These are phyloP conservation scores for Saturnispora besseyi DNA, from an alignment of 805 yeast species.

Conservation along the genomic window DNA sequence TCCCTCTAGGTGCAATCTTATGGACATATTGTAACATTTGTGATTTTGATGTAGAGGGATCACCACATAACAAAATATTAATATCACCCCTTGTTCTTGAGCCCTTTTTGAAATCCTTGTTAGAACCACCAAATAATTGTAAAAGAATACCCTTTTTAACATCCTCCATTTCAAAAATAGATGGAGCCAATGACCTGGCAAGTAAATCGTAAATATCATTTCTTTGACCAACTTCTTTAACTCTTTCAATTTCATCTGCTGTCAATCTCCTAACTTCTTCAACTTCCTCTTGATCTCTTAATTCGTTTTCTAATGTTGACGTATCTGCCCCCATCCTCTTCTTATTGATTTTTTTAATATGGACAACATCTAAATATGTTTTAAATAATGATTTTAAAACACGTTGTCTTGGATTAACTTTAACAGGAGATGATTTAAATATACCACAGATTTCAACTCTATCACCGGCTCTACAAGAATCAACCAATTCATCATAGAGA, in stretches of 20 bases:
- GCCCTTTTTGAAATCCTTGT: constrained; percentile 79
- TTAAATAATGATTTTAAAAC: constrained; percentile 78
- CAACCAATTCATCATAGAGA: constrained; percentile 93
- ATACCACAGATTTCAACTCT: constrained; percentile 93
- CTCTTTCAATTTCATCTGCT: constrained; percentile 58
- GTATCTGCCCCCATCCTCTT: constrained; percentile 74
- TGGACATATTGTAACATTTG: constrained; percentile 92
- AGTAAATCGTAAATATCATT: constrained; percentile 77
- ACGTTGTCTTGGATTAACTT: constrained; percentile 78
- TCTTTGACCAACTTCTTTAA: constrained; percentile 53
- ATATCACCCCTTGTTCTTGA: constrained; percentile 96
- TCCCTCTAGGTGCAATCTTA: constrained; percentile 95
- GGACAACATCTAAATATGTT: constrained; percentile 91
- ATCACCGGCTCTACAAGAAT: constrained; percentile 93
- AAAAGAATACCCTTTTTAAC: constrained; percentile 90
- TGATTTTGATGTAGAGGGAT: constrained; percentile 96
- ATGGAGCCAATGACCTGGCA: constrained; percentile 92
- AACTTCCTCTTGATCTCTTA: constrained; percentile 56
- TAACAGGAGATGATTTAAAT: constrained; percentile 85
- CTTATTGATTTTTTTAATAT: constrained; percentile 76
- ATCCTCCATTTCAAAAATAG: constrained; percentile 92
- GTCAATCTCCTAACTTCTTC: constrained; percentile 67
- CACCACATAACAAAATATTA: constrained; percentile 88
- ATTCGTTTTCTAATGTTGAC: constrained; percentile 55
- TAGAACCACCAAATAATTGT: constrained; percentile 93